A percentile compares a stretch with the other conserved stretches of the same genome.
These are phyloP conservation scores for Fusarium devonianum DNA, from an alignment of 2,329 filamentous ascomycete genomes.

Conservation along the genomic window DNA sequence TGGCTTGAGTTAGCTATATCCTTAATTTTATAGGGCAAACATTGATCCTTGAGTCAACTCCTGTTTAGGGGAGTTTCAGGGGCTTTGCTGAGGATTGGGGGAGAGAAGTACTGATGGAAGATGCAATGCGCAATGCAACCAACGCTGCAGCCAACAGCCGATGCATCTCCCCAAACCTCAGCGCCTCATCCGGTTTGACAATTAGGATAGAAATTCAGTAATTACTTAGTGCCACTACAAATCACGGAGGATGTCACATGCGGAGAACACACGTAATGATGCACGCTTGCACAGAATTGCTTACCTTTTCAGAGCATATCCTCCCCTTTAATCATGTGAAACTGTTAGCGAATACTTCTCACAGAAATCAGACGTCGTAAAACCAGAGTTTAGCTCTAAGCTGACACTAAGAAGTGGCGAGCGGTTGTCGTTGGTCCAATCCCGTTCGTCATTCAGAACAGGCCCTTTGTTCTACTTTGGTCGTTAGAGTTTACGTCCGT, in stretches of 20 bases:
- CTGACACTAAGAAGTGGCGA: constrained; percentile 5
- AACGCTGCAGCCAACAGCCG: constrained; percentile 25
- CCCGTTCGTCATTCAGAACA: constrained; percentile 10
- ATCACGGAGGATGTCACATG: too few relatives aligned
- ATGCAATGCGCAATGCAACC: constrained; percentile 22
- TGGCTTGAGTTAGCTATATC: constrained; percentile 7
- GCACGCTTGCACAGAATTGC: not conserved
- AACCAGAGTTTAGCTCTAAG: constrained; percentile 3
- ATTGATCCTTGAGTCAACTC: not conserved
- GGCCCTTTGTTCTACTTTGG: constrained; percentile 20
- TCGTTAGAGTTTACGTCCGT: constrained; percentile 31
- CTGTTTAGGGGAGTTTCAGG: not conserved
- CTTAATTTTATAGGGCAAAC: not conserved
- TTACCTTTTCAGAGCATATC: too few relatives aligned
- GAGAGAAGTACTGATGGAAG: constrained; percentile 18
- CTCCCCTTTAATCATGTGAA: too few relatives aligned
- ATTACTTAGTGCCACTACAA: constrained; percentile 1
- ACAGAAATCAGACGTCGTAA: not conserved
- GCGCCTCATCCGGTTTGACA: constrained; percentile 19
- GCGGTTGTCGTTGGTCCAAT: constrained; percentile 18
- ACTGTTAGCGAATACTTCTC: not conserved
- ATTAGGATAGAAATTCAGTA: not conserved
- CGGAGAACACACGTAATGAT: not conserved
- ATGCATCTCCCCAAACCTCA: constrained; percentile 14
- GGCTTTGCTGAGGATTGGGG: not conserved